These are phyloP conservation scores for Sonneratia alba DNA, from an alignment of 345 rosid genomes.

Conservation along the genomic window DNA sequence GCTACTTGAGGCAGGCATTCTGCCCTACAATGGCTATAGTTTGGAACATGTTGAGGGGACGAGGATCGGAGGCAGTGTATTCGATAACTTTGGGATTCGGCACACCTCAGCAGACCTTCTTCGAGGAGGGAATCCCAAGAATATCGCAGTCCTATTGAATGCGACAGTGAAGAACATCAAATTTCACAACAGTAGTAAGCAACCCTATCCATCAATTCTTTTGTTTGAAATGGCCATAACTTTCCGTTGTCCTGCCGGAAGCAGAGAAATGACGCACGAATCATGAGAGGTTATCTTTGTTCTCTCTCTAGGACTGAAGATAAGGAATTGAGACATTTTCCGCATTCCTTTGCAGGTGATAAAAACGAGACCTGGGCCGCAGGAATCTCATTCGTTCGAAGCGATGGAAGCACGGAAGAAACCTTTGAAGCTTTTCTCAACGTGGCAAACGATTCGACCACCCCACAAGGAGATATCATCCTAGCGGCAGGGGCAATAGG, in stretches of 20 bases:
- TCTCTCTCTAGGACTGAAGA: background rate
- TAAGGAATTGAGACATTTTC: background rate
- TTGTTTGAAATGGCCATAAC: background rate
- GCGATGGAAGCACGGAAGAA: constrained; percentile 33
- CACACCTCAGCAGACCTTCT: constrained; percentile 72
- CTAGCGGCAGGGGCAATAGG: constrained; percentile 69
- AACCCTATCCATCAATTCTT: background rate
- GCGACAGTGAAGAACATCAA: constrained; percentile 49
- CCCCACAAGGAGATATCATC: constrained; percentile 42
- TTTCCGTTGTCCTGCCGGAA: background rate
- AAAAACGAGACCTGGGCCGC: constrained; percentile 26
- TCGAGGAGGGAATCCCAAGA: constrained; percentile 32
- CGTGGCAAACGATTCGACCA: constrained; percentile 18
- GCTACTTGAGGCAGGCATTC: constrained; percentile 64
- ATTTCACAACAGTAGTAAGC: constrained; percentile 28
- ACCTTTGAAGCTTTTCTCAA: constrained; percentile 45
- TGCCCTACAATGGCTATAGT: constrained; percentile 54
- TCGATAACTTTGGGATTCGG: constrained; percentile 47
- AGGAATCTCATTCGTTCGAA: constrained; percentile 51
- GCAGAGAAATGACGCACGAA: background rate
- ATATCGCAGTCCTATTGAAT: constrained; percentile 45
- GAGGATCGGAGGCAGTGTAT: constrained; percentile 59
- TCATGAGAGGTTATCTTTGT: background rate
- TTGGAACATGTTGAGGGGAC: constrained; percentile 66
- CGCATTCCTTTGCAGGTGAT: constrained; percentile 21